Evolutionary conservation across 148 eudicot species (phyloP).

Genomic region (Arctostaphylos glauca): DNA sequence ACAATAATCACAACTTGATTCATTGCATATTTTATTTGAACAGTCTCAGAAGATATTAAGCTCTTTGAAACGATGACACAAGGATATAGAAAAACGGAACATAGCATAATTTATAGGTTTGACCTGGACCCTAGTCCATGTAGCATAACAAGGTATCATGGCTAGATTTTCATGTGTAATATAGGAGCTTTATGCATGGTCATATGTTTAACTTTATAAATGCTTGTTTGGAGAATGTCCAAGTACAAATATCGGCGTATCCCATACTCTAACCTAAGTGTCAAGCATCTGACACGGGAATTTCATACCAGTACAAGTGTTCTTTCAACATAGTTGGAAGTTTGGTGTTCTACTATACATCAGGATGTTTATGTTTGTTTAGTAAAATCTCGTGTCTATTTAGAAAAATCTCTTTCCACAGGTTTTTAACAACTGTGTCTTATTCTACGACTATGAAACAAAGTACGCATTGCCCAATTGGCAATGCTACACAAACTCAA

Average conservation of each 20-base stretch:
- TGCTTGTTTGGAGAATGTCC: not conserved
- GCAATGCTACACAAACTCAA: not conserved
- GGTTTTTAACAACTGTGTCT: not conserved
- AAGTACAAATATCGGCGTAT: not conserved
- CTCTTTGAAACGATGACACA: not conserved
- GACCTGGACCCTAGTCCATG: not conserved
- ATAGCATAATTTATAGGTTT: not conserved
- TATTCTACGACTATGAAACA: too few relatives aligned
- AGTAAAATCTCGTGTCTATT: slow-evolving; percentile 1
- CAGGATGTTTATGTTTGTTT: not conserved
- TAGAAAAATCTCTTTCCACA: not conserved
- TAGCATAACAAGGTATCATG: not conserved
- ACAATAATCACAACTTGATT: not conserved
- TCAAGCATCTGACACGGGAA: not conserved
- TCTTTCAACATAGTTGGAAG: not conserved
- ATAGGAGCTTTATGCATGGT: not conserved
- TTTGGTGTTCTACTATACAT: not conserved
- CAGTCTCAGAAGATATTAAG: not conserved
- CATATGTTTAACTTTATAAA: not conserved
- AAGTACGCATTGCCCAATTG: too few relatives aligned
- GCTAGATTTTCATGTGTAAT: not conserved
- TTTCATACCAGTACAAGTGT: not conserved
- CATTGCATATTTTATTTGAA: not conserved
- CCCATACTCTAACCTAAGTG: not conserved
- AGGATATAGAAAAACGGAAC: not conserved